Base-by-base conservation (phyloP, 2,329 filamentous ascomycete genomes). In the Colletotrichum somersetense region DNA sequence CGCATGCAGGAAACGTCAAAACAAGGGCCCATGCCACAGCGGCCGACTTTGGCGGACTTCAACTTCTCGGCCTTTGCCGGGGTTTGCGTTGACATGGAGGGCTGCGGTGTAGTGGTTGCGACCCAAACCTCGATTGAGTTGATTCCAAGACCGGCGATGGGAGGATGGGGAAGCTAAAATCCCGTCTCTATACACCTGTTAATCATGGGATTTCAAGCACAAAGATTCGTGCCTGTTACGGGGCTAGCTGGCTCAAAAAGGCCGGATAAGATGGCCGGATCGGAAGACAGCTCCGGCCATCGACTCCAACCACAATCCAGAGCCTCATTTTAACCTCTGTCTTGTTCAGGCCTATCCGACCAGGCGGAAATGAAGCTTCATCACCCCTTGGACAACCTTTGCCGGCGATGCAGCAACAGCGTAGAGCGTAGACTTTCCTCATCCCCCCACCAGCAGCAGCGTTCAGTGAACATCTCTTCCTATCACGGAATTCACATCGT, bases 291-390 rank as follows among this genome's bases (percentile, higher is more conserved):
- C 55, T 56, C 65, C 59, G 30, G 61, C 40, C 53, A 69, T 64
- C 55, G 53, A 69, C 38, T 55, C 66, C 58, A 69, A 55, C 35
- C 42, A 53, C 65, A 53, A 48, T 58, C 44, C 65, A 63, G 65
- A 63, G 38, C 52, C 52, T 35, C 50, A 67, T 50, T 42, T 44
- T 4, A 30, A 6, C 62, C 35, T 18, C 42, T 42, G 44, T 35
- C 61, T 55, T 64, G 30, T 8, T 38, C 20, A 12, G 18, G 44
- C 20, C 33, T 30, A n/a, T 40, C 61, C 33, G 52, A 42, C 46
- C 61, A 44, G 50, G 35, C 62, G 20, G 38, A 48, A 35, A 50
- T 42, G 38, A 53, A 40, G 35, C 48, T 40, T 18, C 12, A 20
- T 18, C 62, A 33, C 46, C 62, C 18, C 33, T 33, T 30, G 46